Evolutionary conservation across 129 eudicot species (phyloP).

Genomic region (Lonicera japonica): DNA sequence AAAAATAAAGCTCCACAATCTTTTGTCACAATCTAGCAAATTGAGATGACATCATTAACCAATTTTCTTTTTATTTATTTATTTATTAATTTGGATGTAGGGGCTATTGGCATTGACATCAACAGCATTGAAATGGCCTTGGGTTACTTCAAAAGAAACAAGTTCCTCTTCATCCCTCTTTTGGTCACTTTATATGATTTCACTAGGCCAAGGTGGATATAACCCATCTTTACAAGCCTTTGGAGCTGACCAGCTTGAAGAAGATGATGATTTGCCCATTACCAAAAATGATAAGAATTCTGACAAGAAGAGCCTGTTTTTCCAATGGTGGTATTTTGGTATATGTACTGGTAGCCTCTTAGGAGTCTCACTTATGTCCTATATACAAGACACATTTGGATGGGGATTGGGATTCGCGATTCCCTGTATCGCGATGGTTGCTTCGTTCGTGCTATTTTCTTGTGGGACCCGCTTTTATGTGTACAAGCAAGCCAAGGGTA

Average conservation of each 20-base stretch:
- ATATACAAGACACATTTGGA: slow-evolving; percentile 76
- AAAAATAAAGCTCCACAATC: too few relatives aligned
- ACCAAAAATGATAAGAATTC: slow-evolving; percentile 31
- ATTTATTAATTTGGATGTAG: slow-evolving; percentile 18
- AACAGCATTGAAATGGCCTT: slow-evolving; percentile 53
- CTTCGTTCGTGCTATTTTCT: slow-evolving; percentile 49
- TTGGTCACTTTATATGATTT: slow-evolving; percentile 68
- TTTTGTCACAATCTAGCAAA: too few relatives aligned
- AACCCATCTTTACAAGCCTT: slow-evolving; percentile 94
- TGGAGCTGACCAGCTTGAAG: slow-evolving; percentile 79
- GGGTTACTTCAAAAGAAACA: slow-evolving; percentile 21
- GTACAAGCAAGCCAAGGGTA: slow-evolving; percentile 24
- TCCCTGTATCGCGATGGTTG: slow-evolving; percentile 66
- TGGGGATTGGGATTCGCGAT: slow-evolving; percentile 98
- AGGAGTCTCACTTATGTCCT: slow-evolving; percentile 79
- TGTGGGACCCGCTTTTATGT: slow-evolving; percentile 54
- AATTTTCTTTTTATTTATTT: neutral
- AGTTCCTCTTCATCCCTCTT: slow-evolving; percentile 46
- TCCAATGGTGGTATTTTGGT: slow-evolving; percentile 98
- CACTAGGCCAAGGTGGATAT: slow-evolving; percentile 85
- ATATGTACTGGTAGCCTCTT: slow-evolving; percentile 80
- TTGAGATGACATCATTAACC: neutral
- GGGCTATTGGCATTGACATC: slow-evolving; percentile 85
- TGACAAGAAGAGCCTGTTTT: slow-evolving; percentile 52
- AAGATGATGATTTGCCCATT: slow-evolving; percentile 50